Base-by-base conservation (phyloP, 345 rosid genomes). In the Gynandropsis gynandra region DNA sequence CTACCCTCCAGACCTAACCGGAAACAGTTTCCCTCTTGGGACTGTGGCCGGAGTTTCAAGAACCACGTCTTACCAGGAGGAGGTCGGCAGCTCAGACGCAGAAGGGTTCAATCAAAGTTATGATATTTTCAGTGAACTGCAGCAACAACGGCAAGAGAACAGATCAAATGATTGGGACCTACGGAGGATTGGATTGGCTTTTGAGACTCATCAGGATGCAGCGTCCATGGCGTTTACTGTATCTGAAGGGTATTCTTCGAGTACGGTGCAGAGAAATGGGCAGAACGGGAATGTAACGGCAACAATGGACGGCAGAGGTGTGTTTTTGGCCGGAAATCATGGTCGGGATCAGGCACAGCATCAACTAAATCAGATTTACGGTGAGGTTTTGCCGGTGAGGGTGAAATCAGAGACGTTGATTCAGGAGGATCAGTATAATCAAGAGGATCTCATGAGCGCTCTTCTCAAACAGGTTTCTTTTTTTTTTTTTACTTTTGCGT, bases 401-500 rank as follows among this genome's bases (percentile, higher is more conserved):
- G 67, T 85, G 37, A 87, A 92, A 66, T 58, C 86, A 17, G 98
- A 92, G 68, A 62, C 79, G 59, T 82, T 76, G n/a, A n/a, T n/a
- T n/a, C n/a, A n/a, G 48, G 58, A 71, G 1, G 88, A 82, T 12
- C 86, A 72, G 44, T 80, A 72, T 34, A 72, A 68, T 61, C 86
- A 87, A 70, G 98, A 85, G 24, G 97, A 85, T 74, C 95, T 92
- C 70, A 82, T 82, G 95, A 81, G 76, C 38, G 86, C 80, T 20
- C 74, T 92, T 63, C 80, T 87, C 65, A 81, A 78, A 67, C 95
- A 82, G 82, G 98, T 84, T 47, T 4, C 71, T 37, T 49, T 41
- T 10, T 10, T 1, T 37, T 3, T 1, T 37, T 10, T 8, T 37
- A n/a, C n/a, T 2, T 3, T 2, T 8, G 8, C 1, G 15, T 10